A percentile compares a stretch with the other conserved stretches of the same genome.
Evolutionary conservation across 2,329 filamentous ascomycete genomes (phyloP).

Genomic region (Akanthomyces muscarius): DNA sequence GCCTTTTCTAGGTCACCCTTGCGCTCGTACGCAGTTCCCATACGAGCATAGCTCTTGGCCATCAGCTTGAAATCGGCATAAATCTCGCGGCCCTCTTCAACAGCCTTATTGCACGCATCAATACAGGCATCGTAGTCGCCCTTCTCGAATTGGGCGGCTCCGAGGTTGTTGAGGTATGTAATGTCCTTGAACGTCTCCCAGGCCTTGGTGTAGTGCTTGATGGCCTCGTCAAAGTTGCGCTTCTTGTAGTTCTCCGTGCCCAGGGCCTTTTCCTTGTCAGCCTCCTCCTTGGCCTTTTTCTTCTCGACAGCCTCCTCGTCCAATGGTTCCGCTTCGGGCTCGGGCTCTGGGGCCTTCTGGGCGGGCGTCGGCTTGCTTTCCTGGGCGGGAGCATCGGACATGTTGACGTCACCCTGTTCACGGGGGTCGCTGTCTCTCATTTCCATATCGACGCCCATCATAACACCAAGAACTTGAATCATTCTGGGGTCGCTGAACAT

Average conservation of each 20-base stretch:
- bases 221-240: conserved; percentile 90
- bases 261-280: conserved; percentile 89
- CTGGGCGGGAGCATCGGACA: conserved; percentile 61
- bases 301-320: conserved; percentile 82
- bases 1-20: conserved; percentile 73
- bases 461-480: conserved; percentile 87
- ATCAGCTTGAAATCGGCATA: conserved; percentile 98
- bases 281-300: conserved; percentile 86
- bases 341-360: conserved; percentile 54
- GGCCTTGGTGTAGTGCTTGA: conserved; percentile 88
- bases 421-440: conserved; percentile 37
- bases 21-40: conserved; percentile 92
- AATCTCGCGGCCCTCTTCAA: conserved; percentile 83
- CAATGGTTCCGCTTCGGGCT: conserved; percentile 62
- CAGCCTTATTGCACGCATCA: conserved; percentile 79
- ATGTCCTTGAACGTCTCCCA: conserved; percentile 97
- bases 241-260: conserved; percentile 98
- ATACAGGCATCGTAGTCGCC: conserved; percentile 87
- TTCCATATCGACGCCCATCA: conserved; percentile 90
- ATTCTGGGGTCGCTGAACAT: conserved; percentile 88
- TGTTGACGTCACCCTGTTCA: conserved; percentile 59
- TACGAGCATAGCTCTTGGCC: conserved; percentile 95
- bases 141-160: conserved; percentile 93
- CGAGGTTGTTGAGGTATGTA: conserved; percentile 94
- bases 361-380: conserved; percentile 40